These are phyloP conservation scores for Colletotrichum higginsianum DNA, from an alignment of 2,329 filamentous ascomycete species.

Conservation along the genomic window DNA sequence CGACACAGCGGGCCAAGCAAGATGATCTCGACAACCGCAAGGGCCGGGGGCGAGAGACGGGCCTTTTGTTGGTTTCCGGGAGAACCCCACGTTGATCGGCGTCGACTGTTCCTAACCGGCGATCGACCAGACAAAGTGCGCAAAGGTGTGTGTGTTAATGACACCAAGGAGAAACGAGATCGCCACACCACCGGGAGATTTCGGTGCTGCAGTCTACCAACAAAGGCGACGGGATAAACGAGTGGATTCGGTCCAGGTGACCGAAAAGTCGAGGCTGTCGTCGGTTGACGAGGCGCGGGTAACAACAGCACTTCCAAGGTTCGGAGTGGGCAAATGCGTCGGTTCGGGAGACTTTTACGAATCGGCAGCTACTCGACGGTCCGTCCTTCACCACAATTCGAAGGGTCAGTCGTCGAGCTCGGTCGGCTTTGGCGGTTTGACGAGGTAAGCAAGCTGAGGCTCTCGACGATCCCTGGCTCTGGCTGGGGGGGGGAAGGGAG, in stretches of 20 bases:
- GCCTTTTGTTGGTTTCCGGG: constrained; percentile 9
- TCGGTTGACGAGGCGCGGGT: neutral
- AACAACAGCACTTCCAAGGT: too few relatives aligned
- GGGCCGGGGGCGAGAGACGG: neutral
- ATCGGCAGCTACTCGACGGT: neutral
- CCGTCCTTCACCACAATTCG: neutral
- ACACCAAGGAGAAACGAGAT: constrained; percentile 38
- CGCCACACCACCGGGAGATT: constrained; percentile 24
- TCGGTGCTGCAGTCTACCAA: constrained; percentile 3
- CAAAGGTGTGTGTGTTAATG: constrained; percentile 34
- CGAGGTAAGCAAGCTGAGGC: constrained; percentile 29
- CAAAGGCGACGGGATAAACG: constrained; percentile 26
- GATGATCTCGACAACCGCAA: neutral
- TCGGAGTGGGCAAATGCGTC: neutral
- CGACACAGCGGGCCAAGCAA: neutral
- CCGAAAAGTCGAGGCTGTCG: neutral
- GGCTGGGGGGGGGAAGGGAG: constrained; percentile 21
- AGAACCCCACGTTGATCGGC: constrained; percentile 41
- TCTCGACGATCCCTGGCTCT: constrained; percentile 29
- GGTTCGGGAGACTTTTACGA: neutral
- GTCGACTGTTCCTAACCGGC: constrained; percentile 27
- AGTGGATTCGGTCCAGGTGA: constrained; percentile 25
- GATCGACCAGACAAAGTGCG: constrained; percentile 39
- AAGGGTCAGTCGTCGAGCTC: constrained; percentile 10
- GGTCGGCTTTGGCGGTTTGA: constrained; percentile 13